Percentiles rank a stretch among this genome's conserved stretches.
Evolutionary conservation across 345 rosid genomes (phyloP).

Genomic region (Lenwebbia sp.): DNA sequence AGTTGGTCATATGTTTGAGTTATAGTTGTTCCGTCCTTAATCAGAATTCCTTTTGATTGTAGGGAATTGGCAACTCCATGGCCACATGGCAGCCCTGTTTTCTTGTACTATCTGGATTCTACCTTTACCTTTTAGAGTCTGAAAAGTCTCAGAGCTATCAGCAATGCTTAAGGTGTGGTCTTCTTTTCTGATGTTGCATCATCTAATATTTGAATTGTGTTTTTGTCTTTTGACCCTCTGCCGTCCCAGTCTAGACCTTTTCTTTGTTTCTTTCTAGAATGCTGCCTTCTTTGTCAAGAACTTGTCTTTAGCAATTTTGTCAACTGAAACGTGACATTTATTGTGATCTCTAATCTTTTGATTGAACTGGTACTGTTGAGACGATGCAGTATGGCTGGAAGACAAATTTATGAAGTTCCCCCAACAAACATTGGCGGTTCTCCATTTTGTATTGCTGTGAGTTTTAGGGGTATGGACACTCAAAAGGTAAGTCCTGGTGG

Average conservation of each 20-base stretch:
- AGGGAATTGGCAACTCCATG: constrained; percentile 95
- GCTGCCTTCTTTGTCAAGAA: not conserved
- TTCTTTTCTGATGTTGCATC: constrained; percentile 2
- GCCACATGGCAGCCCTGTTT: constrained; percentile 94
- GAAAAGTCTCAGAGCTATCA: constrained; percentile 66
- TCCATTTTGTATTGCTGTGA: constrained; percentile 65
- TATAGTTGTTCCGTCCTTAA: not conserved
- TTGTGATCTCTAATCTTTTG: not conserved
- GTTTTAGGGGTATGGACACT: constrained; percentile 64
- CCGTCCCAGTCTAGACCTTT: not conserved
- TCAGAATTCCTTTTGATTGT: constrained; percentile 9
- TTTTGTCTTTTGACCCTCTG: not conserved
- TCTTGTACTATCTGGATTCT: constrained; percentile 75
- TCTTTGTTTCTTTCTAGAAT: not conserved
- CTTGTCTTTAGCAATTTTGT: not conserved
- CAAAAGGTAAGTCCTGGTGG: constrained; percentile 45
- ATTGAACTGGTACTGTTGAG: not conserved
- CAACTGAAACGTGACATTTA: not conserved
- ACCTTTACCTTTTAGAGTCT: constrained; percentile 82
- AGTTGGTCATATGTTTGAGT: constrained; percentile 7
- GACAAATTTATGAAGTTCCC: constrained; percentile 82
- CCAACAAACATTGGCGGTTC: constrained; percentile 79
- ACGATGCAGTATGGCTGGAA: constrained; percentile 85
- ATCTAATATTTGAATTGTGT: not conserved
- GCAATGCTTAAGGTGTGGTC: constrained; percentile 73